phyloP scores from a whole-genome alignment of 139 green algal species.

The Chlorella sp. region DNA sequence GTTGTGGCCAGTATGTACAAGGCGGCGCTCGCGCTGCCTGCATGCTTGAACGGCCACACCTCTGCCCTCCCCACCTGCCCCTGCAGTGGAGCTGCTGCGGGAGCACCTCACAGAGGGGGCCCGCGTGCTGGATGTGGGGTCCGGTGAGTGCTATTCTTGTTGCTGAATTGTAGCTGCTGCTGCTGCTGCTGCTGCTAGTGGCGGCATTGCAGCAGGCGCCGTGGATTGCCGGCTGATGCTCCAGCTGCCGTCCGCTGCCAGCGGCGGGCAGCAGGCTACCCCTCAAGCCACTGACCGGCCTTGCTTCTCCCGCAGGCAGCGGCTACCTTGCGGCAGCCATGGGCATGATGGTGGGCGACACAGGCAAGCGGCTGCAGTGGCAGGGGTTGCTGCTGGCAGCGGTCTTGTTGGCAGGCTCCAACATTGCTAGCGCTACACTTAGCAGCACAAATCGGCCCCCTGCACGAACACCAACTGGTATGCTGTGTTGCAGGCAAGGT shows the following conservation, averaged over 20 bases:
- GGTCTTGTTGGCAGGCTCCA: too few species aligned
- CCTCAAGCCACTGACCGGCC: too few species aligned
- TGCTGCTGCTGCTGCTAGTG: neutral
- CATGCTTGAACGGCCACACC: too few species aligned
- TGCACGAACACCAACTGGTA: too few species aligned
- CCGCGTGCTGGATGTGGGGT: constrained; percentile 90
- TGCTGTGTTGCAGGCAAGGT: constrained; percentile 26
- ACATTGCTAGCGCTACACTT: too few species aligned
- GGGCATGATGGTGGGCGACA: constrained; percentile 69
- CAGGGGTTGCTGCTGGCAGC: neutral
- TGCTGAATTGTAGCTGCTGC: too few species aligned
- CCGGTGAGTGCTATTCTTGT: constrained; percentile 33
- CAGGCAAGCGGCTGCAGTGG: too few species aligned
- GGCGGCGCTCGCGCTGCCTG: too few species aligned
- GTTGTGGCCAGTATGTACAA: too few species aligned
- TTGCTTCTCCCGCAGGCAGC: constrained; percentile 37
- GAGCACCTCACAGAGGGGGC: constrained; percentile 70
- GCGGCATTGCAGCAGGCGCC: too few species aligned
- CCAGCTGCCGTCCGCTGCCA: neutral
- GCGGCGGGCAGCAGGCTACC: neutral
- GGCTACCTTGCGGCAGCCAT: constrained; percentile 88
- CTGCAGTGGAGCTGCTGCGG: constrained; percentile 78
- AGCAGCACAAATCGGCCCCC: too few species aligned
- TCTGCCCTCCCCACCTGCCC: too few species aligned
- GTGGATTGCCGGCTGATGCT: neutral